phyloP scores from a whole-genome alignment of 345 rosid genomes.

The Xanthoceras sorbifolium region DNA sequence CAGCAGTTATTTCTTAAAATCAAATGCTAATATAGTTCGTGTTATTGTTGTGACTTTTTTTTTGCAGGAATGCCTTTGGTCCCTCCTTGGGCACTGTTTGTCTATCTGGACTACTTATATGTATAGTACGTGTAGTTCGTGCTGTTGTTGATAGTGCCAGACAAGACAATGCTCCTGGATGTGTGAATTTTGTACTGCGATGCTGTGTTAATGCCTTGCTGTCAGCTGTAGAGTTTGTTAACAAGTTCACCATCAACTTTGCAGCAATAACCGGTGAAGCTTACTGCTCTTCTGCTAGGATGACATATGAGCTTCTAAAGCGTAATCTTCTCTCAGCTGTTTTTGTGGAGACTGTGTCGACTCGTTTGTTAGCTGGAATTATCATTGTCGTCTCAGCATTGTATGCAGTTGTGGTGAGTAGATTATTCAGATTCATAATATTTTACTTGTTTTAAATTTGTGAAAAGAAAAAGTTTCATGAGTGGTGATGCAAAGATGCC shows the following conservation, averaged over 20 bases:
- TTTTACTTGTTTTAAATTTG: background rate
- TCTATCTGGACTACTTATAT: conserved; percentile 80
- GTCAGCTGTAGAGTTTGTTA: conserved; percentile 70
- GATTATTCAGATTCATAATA: background rate
- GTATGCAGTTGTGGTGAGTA: conserved; percentile 73
- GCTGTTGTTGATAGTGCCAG: conserved; percentile 79
- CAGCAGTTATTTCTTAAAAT: background rate
- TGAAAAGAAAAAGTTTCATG: background rate
- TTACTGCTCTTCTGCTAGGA: conserved; percentile 83
- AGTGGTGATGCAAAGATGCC: background rate
- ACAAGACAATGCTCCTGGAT: conserved; percentile 70
- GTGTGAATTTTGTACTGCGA: conserved; percentile 55
- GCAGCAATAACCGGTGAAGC: conserved; percentile 91
- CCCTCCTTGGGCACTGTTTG: conserved; percentile 87
- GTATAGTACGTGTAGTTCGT: conserved; percentile 73
- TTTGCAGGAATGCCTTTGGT: conserved; percentile 84
- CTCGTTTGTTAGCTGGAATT: conserved; percentile 73
- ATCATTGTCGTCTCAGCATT: conserved; percentile 72
- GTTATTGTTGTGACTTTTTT: conserved; percentile 16
- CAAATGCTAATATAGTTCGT: background rate
- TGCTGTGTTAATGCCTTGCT: conserved; percentile 68
- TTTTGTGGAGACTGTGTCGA: conserved; percentile 82
- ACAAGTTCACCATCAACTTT: conserved; percentile 92
- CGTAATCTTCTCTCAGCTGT: conserved; percentile 93
- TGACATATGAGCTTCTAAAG: conserved; percentile 85